Evolutionary conservation across 2,329 filamentous ascomycete genomes (phyloP).

Genomic region (Myriosclerotinia scirpicola): DNA sequence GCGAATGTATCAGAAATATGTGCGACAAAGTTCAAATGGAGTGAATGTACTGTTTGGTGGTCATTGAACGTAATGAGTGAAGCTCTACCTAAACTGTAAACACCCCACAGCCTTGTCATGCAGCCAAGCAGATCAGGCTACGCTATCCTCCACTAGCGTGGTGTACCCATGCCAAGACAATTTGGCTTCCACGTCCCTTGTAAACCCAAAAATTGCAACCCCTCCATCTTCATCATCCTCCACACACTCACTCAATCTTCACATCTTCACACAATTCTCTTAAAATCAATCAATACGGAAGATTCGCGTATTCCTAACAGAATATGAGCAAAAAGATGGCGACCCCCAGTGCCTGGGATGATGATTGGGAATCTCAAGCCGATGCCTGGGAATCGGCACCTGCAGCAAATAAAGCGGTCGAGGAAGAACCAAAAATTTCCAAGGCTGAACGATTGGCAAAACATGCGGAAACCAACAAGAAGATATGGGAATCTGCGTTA

Average conservation of each 20-base stretch:
- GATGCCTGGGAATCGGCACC: slow-evolving; percentile 51
- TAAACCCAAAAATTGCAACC: slow-evolving; percentile 17
- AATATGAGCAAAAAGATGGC: slow-evolving; percentile 44
- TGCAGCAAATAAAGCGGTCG: slow-evolving; percentile 27
- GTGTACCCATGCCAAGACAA: not conserved
- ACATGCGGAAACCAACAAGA: slow-evolving; percentile 80
- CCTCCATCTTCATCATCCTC: slow-evolving; percentile 6
- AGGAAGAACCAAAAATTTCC: slow-evolving; percentile 48
- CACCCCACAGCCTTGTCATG: slow-evolving; percentile 10
- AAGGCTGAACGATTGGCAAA: slow-evolving; percentile 76
- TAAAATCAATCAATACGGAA: not conserved
- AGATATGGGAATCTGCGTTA: slow-evolving; percentile 87
- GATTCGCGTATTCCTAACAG: not conserved
- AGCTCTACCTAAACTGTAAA: not conserved
- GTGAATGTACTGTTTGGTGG: not conserved
- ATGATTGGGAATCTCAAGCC: slow-evolving; percentile 82
- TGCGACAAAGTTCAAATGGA: not conserved
- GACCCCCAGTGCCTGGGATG: slow-evolving; percentile 78
- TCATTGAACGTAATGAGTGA: not conserved
- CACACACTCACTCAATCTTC: not conserved
- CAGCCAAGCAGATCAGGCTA: not conserved
- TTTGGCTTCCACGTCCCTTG: slow-evolving; percentile 4
- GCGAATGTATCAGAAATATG: too few relatives aligned
- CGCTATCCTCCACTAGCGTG: slow-evolving; percentile 1
- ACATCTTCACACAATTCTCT: slow-evolving; percentile 6